phyloP scores from a whole-genome alignment of 768 basidiomycete genomes.

The Auricularia cornea region DNA sequence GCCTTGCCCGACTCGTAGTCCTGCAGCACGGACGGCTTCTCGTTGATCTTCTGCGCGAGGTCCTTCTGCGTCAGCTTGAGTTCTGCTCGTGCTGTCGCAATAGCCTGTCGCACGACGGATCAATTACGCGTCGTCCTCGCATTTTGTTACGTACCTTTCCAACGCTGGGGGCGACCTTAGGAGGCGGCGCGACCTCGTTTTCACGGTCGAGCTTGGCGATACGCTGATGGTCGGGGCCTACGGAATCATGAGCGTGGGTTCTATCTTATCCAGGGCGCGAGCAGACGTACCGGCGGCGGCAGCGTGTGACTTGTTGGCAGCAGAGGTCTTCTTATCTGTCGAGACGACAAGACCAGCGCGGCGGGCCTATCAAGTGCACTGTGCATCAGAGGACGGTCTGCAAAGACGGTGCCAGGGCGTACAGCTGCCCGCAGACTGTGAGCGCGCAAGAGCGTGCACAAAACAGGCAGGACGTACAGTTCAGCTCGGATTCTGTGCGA shows the following conservation, averaged over 20 bases:
- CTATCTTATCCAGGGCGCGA: neutral
- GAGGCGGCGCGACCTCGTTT: constrained; percentile 89
- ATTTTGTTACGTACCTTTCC: constrained; percentile 47
- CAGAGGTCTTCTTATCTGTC: constrained; percentile 73
- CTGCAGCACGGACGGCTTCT: constrained; percentile 80
- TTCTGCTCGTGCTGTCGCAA: constrained; percentile 71
- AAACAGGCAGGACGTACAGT: constrained; percentile 29
- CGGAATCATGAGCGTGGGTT: neutral
- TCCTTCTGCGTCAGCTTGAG: constrained; percentile 85
- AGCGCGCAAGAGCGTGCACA: constrained; percentile 11
- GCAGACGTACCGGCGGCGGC: constrained; percentile 35
- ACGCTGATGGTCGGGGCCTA: constrained; percentile 87
- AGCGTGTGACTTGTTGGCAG: constrained; percentile 67
- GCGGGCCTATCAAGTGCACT: constrained; percentile 45
- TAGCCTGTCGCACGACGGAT: constrained; percentile 46
- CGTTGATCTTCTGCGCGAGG: constrained; percentile 85
- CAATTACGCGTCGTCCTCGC: constrained; percentile 3
- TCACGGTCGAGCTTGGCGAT: constrained; percentile 93
- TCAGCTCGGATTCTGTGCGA: constrained; percentile 52
- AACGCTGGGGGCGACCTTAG: constrained; percentile 65
- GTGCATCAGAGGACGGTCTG: constrained; percentile 7
- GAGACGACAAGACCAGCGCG: constrained; percentile 67
- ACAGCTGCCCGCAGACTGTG: constrained; percentile 38
- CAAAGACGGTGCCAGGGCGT: constrained; percentile 23
- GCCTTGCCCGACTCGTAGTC: constrained; percentile 88